Base-by-base conservation (phyloP, 495 filamentous ascomycete species). In the Penicillium odoratum region DNA sequence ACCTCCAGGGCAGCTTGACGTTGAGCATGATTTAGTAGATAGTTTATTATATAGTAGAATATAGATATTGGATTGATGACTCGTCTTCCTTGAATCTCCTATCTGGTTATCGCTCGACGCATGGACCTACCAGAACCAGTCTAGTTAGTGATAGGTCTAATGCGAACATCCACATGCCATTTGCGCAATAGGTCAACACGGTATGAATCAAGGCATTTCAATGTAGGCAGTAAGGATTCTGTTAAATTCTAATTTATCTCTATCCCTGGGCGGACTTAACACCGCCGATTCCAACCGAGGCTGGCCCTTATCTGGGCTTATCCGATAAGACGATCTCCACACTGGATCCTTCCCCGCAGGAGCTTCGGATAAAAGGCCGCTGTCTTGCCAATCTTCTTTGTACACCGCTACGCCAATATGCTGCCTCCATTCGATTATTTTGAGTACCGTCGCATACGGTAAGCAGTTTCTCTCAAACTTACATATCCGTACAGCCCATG, bases 341-440 rank as follows among this genome's bases (percentile, higher is more conserved):
- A 56, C 48, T 45, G 26, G 29, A 42, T 47, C 13, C 33, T 51
- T 61, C 63, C 62, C 72, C 67, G 70, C 69, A 70, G 42, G 36
- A 55, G 55, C 49, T 48, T 63, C 54, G 59, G 65, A 70, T 70
- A 72, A 65, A 69, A 72, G 55, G 47, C 48, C 40, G 48, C 57
- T 48, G 31, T 47, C 30, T 42, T 44, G 57, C 33, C 48, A 30
- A 34, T 46, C 57, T 43, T 28, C 36, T 51, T n/a, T 34, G 52
- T 26, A 34, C 45, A 26, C 33, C 18, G 21, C 40, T 15, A 38
- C 46, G 40, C 48, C 59, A 72, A 36, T 15, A 84, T 85, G 82
- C 61, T 85, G 21, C 79, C 81, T 18, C 82, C 82, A 2, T 83
- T 85, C 36, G 83, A 85, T 58, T 85, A 84, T 61, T 79, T 85